A percentile compares a stretch with the other conserved stretches of the same genome.
Evolutionary conservation across 2,329 filamentous ascomycete species (phyloP).

Genomic region (Clonostachys solani): DNA sequence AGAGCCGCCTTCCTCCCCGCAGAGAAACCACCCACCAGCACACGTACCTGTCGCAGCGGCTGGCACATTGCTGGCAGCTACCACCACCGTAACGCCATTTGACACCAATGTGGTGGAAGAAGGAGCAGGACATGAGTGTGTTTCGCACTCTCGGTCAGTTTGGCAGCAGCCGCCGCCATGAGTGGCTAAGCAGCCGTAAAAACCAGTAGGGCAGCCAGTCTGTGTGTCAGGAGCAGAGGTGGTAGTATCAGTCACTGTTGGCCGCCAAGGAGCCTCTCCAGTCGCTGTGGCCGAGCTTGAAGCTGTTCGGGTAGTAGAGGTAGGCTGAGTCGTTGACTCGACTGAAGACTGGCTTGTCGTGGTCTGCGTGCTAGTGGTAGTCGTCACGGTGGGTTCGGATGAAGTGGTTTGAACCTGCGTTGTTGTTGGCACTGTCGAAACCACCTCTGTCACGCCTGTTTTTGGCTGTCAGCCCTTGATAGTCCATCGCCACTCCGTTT

Average conservation of each 20-base stretch:
- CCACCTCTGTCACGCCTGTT: not conserved
- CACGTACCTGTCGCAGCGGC: conserved; percentile 50
- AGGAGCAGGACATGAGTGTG: conserved; percentile 68
- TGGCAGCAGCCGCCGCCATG: conserved; percentile 85
- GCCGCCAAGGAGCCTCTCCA: conserved; percentile 41
- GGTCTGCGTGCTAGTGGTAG: not conserved
- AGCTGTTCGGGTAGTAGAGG: conserved; percentile 8
- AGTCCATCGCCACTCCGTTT: no score
- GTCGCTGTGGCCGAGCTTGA: conserved; percentile 18
- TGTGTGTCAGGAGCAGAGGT: conserved; percentile 15
- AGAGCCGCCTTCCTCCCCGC: conserved; percentile 47
- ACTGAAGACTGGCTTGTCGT: not conserved
- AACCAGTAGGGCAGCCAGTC: conserved; percentile 73
- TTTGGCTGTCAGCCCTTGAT: not conserved
- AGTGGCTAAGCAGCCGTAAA: conserved; percentile 83
- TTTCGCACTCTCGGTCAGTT: conserved; percentile 79
- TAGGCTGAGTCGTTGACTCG: not conserved
- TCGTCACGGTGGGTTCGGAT: conserved; percentile 29
- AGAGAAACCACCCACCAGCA: conserved; percentile 76
- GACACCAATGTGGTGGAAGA: conserved; percentile 60
- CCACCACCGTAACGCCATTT: conserved; percentile 66
- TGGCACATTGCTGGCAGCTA: conserved; percentile 48
- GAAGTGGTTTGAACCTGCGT: conserved; percentile 9
- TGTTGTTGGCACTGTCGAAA: conserved; percentile 11
- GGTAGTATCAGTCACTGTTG: conserved; percentile 18